phyloP scores from a whole-genome alignment of 331 rosid genomes.

The Cydonia oblonga region DNA sequence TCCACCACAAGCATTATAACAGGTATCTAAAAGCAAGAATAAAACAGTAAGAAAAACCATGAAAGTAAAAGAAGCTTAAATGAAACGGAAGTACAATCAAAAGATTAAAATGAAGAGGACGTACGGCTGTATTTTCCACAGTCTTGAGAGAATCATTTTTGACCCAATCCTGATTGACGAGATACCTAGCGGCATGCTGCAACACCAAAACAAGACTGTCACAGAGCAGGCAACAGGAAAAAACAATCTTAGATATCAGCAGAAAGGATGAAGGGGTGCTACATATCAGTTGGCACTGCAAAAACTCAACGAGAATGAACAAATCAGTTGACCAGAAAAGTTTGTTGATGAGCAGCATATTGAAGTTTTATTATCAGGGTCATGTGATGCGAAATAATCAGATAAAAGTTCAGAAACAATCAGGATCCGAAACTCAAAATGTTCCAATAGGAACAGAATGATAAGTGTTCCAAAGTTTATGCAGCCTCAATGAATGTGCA shows the following conservation, averaged over 20 bases:
- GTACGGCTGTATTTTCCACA: conserved; percentile 97
- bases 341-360: neutral
- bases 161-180: conserved; percentile 96
- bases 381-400: neutral
- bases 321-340: neutral
- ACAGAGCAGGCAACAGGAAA: conserved; percentile 7
- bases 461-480: neutral
- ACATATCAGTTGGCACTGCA: neutral
- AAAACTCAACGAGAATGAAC: neutral
- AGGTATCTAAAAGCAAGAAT: conserved; percentile 57
- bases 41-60: conserved; percentile 15
- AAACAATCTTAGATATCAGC: neutral
- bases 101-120: conserved; percentile 6
- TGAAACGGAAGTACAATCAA: neutral
- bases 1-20: conserved; percentile 97
- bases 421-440: neutral
- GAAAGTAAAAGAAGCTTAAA: conserved; percentile 4
- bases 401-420: neutral
- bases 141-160: conserved; percentile 85
- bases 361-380: neutral
- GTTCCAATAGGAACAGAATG: neutral
- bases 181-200: conserved; percentile 99
- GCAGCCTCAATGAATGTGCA: neutral
- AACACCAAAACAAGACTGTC: conserved; percentile 20
- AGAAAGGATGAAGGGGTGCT: neutral